Evolutionary conservation across 2,329 filamentous ascomycete species (phyloP).

Genomic region (Colletotrichum salicis): DNA sequence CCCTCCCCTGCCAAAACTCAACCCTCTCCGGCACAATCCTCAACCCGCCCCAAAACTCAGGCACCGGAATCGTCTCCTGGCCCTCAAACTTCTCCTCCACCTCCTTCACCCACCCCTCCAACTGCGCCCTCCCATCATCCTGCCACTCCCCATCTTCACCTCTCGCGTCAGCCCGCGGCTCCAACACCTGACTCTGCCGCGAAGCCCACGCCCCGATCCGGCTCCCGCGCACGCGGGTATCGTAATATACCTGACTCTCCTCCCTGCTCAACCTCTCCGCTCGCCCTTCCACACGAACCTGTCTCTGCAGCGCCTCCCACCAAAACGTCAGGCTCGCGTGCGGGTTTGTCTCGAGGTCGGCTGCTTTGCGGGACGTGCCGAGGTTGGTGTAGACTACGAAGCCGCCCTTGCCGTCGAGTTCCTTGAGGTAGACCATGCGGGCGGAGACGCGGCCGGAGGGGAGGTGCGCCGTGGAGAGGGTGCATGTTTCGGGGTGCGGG

Average conservation of each 20-base stretch:
- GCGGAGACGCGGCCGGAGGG: slow-evolving; percentile 86
- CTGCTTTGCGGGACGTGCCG: slow-evolving; percentile 76
- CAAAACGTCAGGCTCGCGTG: slow-evolving; percentile 88
- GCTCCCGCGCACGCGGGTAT: slow-evolving; percentile 79
- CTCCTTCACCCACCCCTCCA: slow-evolving; percentile 83
- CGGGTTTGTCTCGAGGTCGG: slow-evolving; percentile 77
- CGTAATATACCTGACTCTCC: slow-evolving; percentile 78
- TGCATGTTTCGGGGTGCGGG: slow-evolving; percentile 87
- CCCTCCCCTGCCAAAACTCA: slow-evolving; percentile 96
- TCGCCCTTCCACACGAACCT: slow-evolving; percentile 87
- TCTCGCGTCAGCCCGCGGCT: slow-evolving; percentile 47
- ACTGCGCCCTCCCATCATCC: slow-evolving; percentile 76
- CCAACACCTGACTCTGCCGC: slow-evolving; percentile 82
- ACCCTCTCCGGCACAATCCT: slow-evolving; percentile 85
- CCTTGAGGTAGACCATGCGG: slow-evolving; percentile 93
- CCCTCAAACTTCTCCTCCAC: slow-evolving; percentile 80
- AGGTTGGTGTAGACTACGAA: slow-evolving; percentile 97
- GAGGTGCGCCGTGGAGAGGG: slow-evolving; percentile 83
- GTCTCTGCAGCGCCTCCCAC: slow-evolving; percentile 88
- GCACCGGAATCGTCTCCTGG: slow-evolving; percentile 84
- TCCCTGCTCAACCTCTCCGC: slow-evolving; percentile 73
- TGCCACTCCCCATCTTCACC: slow-evolving; percentile 45
- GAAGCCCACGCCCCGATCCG: slow-evolving; percentile 94
- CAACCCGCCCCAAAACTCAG: slow-evolving; percentile 93
- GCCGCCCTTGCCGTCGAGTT: slow-evolving; percentile 78